Conservation (phyloP, 1,284 basidiomycete species). For the Heterobasidion irregulare region DNA sequence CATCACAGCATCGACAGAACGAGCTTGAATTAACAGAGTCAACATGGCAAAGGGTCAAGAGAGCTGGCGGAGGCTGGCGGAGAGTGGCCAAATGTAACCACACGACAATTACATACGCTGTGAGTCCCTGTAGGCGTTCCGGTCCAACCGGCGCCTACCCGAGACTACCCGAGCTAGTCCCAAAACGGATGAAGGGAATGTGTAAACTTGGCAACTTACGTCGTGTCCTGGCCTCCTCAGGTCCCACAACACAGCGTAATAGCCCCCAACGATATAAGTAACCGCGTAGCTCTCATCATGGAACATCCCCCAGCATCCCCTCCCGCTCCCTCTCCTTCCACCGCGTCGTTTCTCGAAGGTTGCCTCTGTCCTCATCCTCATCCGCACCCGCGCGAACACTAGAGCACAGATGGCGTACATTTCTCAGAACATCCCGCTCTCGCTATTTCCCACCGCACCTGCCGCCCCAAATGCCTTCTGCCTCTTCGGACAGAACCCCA, state of each 20-base stretch:
- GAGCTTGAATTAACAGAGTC: too few relatives aligned
- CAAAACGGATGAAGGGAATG: too few relatives aligned
- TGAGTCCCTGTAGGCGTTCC: background rate
- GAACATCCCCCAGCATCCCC: background rate
- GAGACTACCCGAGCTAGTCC: too few relatives aligned
- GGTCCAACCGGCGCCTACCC: too few relatives aligned
- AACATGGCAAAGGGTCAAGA: too few relatives aligned
- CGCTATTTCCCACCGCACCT: background rate
- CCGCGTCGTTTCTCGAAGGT: background rate
- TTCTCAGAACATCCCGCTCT: background rate
- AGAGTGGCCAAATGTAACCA: too few relatives aligned
- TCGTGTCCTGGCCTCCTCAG: too few relatives aligned
- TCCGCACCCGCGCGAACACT: background rate
- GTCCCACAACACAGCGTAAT: too few relatives aligned
- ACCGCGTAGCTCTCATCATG: background rate
- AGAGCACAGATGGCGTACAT: background rate
- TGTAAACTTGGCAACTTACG: too few relatives aligned
- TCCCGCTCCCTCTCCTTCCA: background rate
- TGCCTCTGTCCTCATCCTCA: background rate
- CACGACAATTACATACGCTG: background rate
- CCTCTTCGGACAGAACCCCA: background rate
- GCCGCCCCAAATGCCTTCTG: constrained; percentile 6
- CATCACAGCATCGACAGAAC: too few relatives aligned
- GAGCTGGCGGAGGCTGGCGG: too few relatives aligned
- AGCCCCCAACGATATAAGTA: too few relatives aligned